These are phyloP conservation scores for Corymbia citriodora DNA, from an alignment of 441 rosid genomes.

Conservation along the genomic window DNA sequence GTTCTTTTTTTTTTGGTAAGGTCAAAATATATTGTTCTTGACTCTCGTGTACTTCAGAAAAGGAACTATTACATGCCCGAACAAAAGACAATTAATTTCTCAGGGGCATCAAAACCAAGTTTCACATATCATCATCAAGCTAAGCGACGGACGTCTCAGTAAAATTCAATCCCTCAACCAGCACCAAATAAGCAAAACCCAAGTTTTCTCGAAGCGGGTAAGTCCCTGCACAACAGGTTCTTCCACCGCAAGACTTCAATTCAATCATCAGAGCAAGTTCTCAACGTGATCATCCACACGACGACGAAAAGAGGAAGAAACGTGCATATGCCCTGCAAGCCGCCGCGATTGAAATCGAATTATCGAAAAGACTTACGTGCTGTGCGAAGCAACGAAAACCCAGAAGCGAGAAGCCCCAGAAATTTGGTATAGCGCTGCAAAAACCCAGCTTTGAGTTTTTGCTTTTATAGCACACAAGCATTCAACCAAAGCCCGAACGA, in stretches of 20 bases:
- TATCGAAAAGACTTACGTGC: background rate
- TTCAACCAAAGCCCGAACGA: background rate
- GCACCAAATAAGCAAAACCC: background rate
- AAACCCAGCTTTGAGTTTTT: background rate
- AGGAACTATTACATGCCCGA: background rate
- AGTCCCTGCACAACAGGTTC: background rate
- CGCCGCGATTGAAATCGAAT: background rate
- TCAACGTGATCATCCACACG: background rate
- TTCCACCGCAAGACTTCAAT: background rate
- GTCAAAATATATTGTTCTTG: background rate
- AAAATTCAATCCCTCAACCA: background rate
- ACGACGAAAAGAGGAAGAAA: background rate
- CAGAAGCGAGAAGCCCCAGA: background rate
- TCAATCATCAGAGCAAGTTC: background rate
- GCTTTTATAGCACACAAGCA: conserved; percentile 5
- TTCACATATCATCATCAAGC: background rate
- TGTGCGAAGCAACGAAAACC: background rate
- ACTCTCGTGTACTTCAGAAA: background rate
- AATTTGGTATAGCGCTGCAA: background rate
- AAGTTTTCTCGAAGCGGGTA: background rate
- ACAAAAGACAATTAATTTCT: background rate
- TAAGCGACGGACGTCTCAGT: background rate
- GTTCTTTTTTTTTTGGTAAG: background rate
- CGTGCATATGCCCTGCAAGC: background rate
- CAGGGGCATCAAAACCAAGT: background rate